Evolutionary conservation across 768 basidiomycete genomes (phyloP).

Genomic region (Paxillus ammoniavirescens): DNA sequence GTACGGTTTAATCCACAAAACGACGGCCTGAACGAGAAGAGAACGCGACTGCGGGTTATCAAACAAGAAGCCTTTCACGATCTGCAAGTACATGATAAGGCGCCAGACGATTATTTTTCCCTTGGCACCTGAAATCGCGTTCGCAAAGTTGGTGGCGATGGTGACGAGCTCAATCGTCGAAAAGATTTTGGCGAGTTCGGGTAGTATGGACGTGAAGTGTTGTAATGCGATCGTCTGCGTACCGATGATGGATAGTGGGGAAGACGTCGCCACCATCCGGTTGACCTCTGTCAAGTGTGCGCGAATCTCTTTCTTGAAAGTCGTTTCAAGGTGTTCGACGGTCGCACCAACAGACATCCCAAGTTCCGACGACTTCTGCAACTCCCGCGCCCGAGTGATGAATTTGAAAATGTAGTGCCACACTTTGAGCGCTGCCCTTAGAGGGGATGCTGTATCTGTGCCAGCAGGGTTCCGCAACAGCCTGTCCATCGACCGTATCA

Average conservation of each 20-base stretch:
- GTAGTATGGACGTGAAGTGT: conserved; percentile 89
- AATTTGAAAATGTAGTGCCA: conserved; percentile 98
- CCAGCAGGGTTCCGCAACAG: conserved; percentile 73
- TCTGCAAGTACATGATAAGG: conserved; percentile 89
- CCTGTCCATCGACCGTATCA: conserved; percentile 85
- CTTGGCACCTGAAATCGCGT: conserved; percentile 71
- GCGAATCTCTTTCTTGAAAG: conserved; percentile 81
- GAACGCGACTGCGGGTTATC: conserved; percentile 77
- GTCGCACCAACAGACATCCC: conserved; percentile 81
- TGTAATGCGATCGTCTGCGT: conserved; percentile 94
- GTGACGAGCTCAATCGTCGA: conserved; percentile 80
- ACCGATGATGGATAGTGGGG: conserved; percentile 87
- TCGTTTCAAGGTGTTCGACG: conserved; percentile 79
- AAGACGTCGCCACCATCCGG: conserved; percentile 79
- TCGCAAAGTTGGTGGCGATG: conserved; percentile 84
- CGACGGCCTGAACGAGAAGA: conserved; percentile 80
- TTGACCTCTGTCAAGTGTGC: conserved; percentile 80
- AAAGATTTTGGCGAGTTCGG: conserved; percentile 82
- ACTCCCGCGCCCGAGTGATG: conserved; percentile 83
- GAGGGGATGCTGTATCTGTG: conserved; percentile 67
- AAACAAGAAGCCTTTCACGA: conserved; percentile 86
- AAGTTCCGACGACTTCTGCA: conserved; percentile 80
- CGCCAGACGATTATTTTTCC: conserved; percentile 93
- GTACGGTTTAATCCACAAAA: conserved; percentile 93
- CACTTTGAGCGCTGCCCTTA: conserved; percentile 90